These are phyloP conservation scores for Pseudonitzschia pungens DNA, from an alignment of 108 stramenopile genomes.

Conservation along the genomic window DNA sequence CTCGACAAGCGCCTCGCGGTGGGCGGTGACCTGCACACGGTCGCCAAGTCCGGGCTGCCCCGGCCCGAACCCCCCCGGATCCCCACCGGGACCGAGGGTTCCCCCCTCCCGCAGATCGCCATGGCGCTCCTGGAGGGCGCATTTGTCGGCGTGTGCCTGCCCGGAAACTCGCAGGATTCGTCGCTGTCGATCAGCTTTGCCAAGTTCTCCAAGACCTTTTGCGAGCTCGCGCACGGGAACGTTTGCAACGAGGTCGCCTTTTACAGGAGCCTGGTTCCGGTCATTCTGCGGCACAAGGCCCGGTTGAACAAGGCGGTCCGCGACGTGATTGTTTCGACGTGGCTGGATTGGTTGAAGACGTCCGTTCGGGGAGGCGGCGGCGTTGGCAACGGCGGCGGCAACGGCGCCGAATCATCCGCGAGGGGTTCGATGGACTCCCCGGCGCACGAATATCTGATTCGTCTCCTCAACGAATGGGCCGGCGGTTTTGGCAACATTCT, in stretches of 20 bases:
- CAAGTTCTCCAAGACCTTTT: slow-evolving; percentile 62
- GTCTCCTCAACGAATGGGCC: slow-evolving; percentile 74
- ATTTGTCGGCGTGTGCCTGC: slow-evolving; percentile 64
- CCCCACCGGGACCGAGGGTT: not conserved
- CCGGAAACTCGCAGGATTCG: slow-evolving; percentile 69
- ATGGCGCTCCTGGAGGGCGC: slow-evolving; percentile 66
- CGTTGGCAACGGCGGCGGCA: too few relatives aligned
- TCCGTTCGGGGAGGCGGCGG: slow-evolving; percentile 10
- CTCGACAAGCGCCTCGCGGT: slow-evolving; percentile 57
- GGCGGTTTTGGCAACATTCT: slow-evolving; percentile 67
- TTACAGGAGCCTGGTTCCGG: slow-evolving; percentile 65
- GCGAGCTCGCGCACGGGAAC: slow-evolving; percentile 39
- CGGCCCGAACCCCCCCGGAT: slow-evolving; percentile 15
- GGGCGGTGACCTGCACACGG: slow-evolving; percentile 71
- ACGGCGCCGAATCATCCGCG: slow-evolving; percentile 7
- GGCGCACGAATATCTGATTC: slow-evolving; percentile 60
- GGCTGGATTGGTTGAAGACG: slow-evolving; percentile 63
- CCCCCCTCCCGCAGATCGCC: slow-evolving; percentile 46
- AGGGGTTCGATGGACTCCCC: slow-evolving; percentile 43
- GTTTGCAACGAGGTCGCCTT: slow-evolving; percentile 67
- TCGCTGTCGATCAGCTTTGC: slow-evolving; percentile 67
- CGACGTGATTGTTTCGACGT: slow-evolving; percentile 62
- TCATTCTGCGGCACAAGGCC: slow-evolving; percentile 70
- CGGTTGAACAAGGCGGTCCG: slow-evolving; percentile 63
- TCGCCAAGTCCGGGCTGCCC: slow-evolving; percentile 37